Evolutionary conservation across 495 filamentous ascomycete genomes (phyloP).

Genomic region (Penicillium parvum): DNA sequence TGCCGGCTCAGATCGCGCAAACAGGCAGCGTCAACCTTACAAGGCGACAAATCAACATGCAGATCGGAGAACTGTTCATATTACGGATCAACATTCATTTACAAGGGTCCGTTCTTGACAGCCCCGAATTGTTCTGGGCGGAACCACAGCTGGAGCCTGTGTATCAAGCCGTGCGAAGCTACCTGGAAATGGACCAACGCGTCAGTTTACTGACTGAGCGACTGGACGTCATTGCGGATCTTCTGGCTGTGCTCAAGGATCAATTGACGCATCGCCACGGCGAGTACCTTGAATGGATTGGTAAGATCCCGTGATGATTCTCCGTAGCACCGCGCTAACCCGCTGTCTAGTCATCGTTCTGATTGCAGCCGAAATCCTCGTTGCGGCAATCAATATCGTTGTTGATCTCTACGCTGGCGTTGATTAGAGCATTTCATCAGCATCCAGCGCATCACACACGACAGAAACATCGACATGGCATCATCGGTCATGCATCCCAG

Average conservation of each 20-base stretch:
- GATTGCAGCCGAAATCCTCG: slow-evolving; percentile 92
- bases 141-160: slow-evolving; percentile 94
- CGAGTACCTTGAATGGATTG: slow-evolving; percentile 94
- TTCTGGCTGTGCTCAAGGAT: slow-evolving; percentile 91
- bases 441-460: neutral
- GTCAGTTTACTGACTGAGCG: slow-evolving; percentile 87
- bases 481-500: neutral
- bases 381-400: slow-evolving; percentile 90
- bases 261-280: slow-evolving; percentile 95
- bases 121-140: slow-evolving; percentile 96
- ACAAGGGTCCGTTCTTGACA: slow-evolving; percentile 94
- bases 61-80: slow-evolving; percentile 97
- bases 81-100: slow-evolving; percentile 95
- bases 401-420: slow-evolving; percentile 90
- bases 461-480: neutral
- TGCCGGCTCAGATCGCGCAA: slow-evolving; percentile 82
- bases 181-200: slow-evolving; percentile 96
- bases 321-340: neutral
- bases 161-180: slow-evolving; percentile 89
- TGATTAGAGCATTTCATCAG: slow-evolving; percentile 43
- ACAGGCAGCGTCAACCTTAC: slow-evolving; percentile 86
- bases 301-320: slow-evolving; percentile 40
- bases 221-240: slow-evolving; percentile 88
- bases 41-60: slow-evolving; percentile 90
- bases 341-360: slow-evolving; percentile 73